Percentiles rank a stretch among this genome's conserved stretches.
These are phyloP conservation scores for Calonectria leucothoes DNA, from an alignment of 2,329 filamentous ascomycete genomes.

Conservation along the genomic window DNA sequence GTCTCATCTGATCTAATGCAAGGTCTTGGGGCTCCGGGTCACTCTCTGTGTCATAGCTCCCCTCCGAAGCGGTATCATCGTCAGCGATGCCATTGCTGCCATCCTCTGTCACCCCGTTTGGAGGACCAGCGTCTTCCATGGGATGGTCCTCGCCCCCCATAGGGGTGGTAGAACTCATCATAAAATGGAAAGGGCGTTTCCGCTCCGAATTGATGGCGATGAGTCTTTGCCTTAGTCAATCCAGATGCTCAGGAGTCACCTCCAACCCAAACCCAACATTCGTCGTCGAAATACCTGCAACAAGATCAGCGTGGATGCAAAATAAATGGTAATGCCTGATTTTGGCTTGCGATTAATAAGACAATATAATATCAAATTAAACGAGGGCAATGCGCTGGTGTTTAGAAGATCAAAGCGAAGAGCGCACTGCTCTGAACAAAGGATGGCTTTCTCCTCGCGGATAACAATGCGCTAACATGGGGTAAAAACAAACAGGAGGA, in stretches of 20 bases:
- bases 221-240: background rate
- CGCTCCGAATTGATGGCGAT: background rate
- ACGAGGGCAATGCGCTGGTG: background rate
- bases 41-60: conserved; percentile 49
- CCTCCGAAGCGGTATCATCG: conserved; percentile 48
- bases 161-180: conserved; percentile 35
- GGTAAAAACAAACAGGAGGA: background rate
- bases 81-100: conserved; percentile 42
- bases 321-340: background rate
- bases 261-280: background rate
- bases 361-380: background rate
- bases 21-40: conserved; percentile 52
- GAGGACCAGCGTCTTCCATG: conserved; percentile 53
- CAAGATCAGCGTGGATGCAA: background rate
- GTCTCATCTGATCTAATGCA: conserved; percentile 51
- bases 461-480: background rate
- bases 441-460: background rate
- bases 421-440: background rate
- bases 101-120: conserved; percentile 39
- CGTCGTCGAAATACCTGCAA: background rate
- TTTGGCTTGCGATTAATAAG: too few species aligned
- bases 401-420: background rate
- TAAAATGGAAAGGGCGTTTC: background rate
- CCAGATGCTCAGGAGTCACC: background rate
- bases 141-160: conserved; percentile 59